Base-by-base conservation (phyloP, 768 basidiomycete species). In the Lentinula lateritia region DNA sequence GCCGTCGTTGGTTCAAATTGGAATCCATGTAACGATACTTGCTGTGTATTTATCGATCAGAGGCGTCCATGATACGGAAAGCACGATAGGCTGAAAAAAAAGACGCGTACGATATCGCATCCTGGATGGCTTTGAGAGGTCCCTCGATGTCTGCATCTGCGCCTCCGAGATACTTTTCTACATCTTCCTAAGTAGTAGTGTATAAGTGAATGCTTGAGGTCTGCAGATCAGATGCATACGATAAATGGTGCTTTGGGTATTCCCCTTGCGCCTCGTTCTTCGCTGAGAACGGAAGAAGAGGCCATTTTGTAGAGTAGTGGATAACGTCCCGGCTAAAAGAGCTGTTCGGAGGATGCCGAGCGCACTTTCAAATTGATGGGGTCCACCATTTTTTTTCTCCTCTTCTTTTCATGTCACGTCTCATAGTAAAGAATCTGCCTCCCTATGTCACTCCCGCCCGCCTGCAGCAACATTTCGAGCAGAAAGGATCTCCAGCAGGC, bases 1-100 rank as follows among this genome's bases (percentile, higher is more conserved):
- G 81, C 58, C 90, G 81, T 50, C 95, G 83, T 69, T 93, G 89
- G 6, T 86, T 78, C 53, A 95, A 78, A 70, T 86, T 95, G 15
- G 85, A 76, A 66, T 98, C 96, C 96, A 99, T 98, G 76, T 96
- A 98, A 54, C 92, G 90, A 79, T 99, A 98, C 80, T 99, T 98
- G 67, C 96, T 99, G 76, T 69, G 72, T 79, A 62, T 66, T 63
- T 63, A 63, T 66, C 64, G 60, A 61, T 67, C 62, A 28, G 60
- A 5, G 54, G 36, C 13, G 28, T 50, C 6, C 10, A 18, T n/a
- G 64, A 63, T 65, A 58, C 42, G 59, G 56, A 39, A 57, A 34
- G 46, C 32, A 64, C 59, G 43, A 58, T 62, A 59, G 39, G 38
- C 34, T 41, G 52, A 38, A 56, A 42, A 42, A 39, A 38, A 42